Evolutionary conservation across 352 stramenopile genomes (phyloP).

Genomic region (Phytophthora litchii): DNA sequence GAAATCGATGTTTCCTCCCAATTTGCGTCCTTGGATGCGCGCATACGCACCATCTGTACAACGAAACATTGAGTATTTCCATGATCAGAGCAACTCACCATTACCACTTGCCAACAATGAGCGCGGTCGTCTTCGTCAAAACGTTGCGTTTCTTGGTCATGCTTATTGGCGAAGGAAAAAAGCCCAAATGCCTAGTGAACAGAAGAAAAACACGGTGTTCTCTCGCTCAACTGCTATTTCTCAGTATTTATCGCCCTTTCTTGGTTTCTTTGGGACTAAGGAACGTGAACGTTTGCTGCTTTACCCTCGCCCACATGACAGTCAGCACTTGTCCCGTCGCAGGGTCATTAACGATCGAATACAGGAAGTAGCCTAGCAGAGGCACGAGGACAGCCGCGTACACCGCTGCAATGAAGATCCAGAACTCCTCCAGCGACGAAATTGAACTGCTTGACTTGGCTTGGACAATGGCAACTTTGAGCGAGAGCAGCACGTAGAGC

Average conservation of each 20-base stretch:
- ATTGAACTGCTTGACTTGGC: slow-evolving; percentile 26
- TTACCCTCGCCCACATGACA: slow-evolving; percentile 15
- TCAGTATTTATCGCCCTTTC: slow-evolving; percentile 18
- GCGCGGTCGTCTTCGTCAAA: slow-evolving; percentile 2
- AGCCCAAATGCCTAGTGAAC: background rate
- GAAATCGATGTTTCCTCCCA: slow-evolving; percentile 55
- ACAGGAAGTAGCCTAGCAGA: slow-evolving; percentile 27
- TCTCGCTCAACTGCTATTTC: background rate
- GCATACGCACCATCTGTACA: slow-evolving; percentile 29
- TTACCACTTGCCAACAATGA: slow-evolving; percentile 14
- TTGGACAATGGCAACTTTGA: slow-evolving; percentile 1
- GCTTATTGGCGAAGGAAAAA: background rate
- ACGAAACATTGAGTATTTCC: background rate
- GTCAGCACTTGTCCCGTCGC: slow-evolving; percentile 20
- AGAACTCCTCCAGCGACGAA: slow-evolving; percentile 30
- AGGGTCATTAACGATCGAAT: slow-evolving; percentile 20
- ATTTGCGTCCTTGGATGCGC: slow-evolving; percentile 10
- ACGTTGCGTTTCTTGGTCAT: background rate
- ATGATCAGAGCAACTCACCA: background rate
- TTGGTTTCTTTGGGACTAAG: slow-evolving; percentile 25
- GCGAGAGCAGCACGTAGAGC: slow-evolving; percentile 9
- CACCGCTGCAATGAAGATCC: slow-evolving; percentile 27
- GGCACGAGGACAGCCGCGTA: slow-evolving; percentile 32
- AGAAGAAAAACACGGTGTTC: background rate
- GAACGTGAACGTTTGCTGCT: slow-evolving; percentile 29